A percentile compares a stretch with the other conserved stretches of the same genome.
phyloP scores from a whole-genome alignment of 2,329 filamentous ascomycete genomes.

The Aspergillus sp. region DNA sequence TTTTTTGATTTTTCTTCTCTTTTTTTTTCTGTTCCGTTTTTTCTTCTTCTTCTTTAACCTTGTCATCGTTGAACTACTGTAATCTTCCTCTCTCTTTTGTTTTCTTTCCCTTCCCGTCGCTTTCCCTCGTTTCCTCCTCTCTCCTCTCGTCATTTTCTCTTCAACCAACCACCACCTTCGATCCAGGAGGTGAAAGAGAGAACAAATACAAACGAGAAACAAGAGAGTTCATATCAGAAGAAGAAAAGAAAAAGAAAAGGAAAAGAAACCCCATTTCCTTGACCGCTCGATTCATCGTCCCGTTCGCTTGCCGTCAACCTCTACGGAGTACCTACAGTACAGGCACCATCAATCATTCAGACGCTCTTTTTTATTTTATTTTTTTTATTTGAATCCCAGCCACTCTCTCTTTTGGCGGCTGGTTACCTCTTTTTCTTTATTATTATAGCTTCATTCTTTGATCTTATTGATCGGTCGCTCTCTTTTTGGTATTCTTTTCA shows the following conservation, averaged over 20 bases:
- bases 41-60: neutral
- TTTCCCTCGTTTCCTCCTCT: conserved; percentile 5
- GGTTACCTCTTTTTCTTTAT: neutral
- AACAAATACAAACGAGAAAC: neutral
- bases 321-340: conserved; percentile 3
- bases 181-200: neutral
- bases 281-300: conserved; percentile 23
- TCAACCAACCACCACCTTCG: conserved; percentile 1
- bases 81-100: neutral
- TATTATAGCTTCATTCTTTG: neutral
- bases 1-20: too few relatives aligned
- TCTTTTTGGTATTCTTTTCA: conserved; percentile 1
- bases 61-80: too few relatives aligned
- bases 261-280: neutral
- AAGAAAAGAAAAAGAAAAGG: neutral
- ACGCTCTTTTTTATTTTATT: conserved; percentile 7
- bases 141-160: conserved; percentile 2
- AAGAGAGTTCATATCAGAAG: neutral
- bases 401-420: neutral
- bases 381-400: neutral
- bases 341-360: neutral
- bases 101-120: conserved; percentile 4
- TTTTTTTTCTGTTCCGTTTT: conserved; percentile 4
- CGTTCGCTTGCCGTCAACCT: conserved; percentile 20
- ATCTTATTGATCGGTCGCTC: conserved; percentile 7